Conservation (phyloP, 1,284 basidiomycete genomes). For the Trichosporon faecale region DNA sequence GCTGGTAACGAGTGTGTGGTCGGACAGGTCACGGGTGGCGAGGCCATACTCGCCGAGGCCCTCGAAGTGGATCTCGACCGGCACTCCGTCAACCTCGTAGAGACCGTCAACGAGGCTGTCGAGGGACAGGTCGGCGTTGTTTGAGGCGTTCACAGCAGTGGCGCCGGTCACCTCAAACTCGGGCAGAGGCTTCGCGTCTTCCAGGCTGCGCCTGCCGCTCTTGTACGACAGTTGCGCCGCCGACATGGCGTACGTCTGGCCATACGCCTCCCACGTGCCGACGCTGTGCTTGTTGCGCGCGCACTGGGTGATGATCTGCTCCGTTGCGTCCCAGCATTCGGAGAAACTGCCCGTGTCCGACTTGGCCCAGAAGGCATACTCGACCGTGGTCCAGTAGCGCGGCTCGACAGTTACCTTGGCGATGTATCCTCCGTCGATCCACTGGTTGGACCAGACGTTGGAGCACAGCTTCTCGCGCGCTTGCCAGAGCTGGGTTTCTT, state of each 20-base stretch:
- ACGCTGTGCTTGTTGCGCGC: background rate
- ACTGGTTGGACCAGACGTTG: too few relatives aligned
- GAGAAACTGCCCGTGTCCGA: background rate
- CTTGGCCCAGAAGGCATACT: too few relatives aligned
- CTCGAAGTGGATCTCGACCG: background rate
- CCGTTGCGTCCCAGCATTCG: background rate
- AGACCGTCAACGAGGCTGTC: background rate
- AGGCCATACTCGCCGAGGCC: background rate
- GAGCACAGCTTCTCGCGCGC: too few relatives aligned
- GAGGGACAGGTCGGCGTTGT: background rate
- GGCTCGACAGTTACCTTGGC: too few relatives aligned
- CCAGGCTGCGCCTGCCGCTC: background rate
- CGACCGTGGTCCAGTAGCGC: too few relatives aligned
- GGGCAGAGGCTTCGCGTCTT: background rate
- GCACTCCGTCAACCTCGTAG: background rate
- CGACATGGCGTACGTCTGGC: background rate
- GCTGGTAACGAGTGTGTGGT: background rate
- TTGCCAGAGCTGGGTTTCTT: too few relatives aligned
- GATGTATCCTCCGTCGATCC: too few relatives aligned
- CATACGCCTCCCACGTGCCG: background rate
- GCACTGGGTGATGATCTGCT: background rate
- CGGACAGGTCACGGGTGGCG: background rate
- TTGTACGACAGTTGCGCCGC: background rate
- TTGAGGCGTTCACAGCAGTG: background rate
- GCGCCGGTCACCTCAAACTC: background rate